Conservation (phyloP, 2,329 filamentous ascomycete genomes). For the Talaromyces sp. region DNA sequence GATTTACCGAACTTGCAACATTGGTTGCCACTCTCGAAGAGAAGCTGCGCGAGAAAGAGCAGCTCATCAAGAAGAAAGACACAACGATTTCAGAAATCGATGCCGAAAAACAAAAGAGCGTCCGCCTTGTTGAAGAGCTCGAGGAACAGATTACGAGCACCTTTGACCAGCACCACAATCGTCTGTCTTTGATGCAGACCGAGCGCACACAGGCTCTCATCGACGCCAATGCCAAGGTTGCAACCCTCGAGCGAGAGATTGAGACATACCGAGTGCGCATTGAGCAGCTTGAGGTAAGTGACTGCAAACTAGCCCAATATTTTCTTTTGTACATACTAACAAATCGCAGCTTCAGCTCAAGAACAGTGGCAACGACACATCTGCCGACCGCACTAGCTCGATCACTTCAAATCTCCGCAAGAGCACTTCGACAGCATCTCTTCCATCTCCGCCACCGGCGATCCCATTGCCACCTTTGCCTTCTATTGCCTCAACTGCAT, state of each 20-base stretch:
- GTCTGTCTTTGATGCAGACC: constrained; percentile 74
- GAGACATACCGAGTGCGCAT: constrained; percentile 54
- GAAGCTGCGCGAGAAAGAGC: constrained; percentile 40
- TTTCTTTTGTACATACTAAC: constrained; percentile 17
- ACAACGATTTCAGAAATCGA: constrained; percentile 47
- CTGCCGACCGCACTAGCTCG: constrained; percentile 55
- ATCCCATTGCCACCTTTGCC: constrained; percentile 95
- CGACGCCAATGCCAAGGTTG: constrained; percentile 65
- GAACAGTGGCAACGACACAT: constrained; percentile 30
- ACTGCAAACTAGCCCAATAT: not conserved
- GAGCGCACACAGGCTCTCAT: constrained; percentile 73
- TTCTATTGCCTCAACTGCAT: constrained; percentile 48
- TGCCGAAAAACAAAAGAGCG: constrained; percentile 80
- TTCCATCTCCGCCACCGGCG: constrained; percentile 89
- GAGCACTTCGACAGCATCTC: constrained; percentile 72
- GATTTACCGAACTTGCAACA: constrained; percentile 52
- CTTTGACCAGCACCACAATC: constrained; percentile 92
- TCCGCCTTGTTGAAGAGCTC: constrained; percentile 85
- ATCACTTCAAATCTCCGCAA: constrained; percentile 72
- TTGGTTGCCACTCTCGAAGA: constrained; percentile 45
- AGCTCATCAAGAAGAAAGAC: constrained; percentile 43
- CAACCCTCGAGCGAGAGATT: constrained; percentile 63
- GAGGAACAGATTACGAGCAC: constrained; percentile 94
- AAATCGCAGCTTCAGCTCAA: constrained; percentile 36
- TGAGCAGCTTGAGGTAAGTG: constrained; percentile 68